Evolutionary conservation across 768 basidiomycete species (phyloP).

Genomic region (Suillus lakei): DNA sequence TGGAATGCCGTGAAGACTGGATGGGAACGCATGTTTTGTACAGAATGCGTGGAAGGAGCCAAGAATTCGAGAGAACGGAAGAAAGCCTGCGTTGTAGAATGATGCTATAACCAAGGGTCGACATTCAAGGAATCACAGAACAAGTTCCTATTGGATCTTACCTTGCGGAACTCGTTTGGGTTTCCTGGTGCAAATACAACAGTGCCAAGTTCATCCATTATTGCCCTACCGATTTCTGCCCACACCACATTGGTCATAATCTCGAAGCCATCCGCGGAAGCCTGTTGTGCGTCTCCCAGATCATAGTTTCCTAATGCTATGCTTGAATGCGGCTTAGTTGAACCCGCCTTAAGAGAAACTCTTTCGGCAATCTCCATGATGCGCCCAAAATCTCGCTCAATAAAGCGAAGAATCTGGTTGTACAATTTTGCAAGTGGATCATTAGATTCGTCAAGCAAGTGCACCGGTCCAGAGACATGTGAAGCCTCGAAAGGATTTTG

Average conservation of each 20-base stretch:
- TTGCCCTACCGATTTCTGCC: constrained; percentile 78
- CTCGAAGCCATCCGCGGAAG: constrained; percentile 59
- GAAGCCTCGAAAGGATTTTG: constrained; percentile 43
- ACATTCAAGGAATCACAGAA: neutral
- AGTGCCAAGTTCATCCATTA: constrained; percentile 84
- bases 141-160: constrained; percentile 28
- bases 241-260: constrained; percentile 90
- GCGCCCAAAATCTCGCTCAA: constrained; percentile 72
- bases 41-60: constrained; percentile 73
- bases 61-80: constrained; percentile 81
- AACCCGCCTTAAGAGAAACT: constrained; percentile 54
- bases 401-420: constrained; percentile 80
- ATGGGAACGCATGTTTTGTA: constrained; percentile 75
- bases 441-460: constrained; percentile 66
- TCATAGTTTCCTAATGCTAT: constrained; percentile 5
- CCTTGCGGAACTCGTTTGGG: constrained; percentile 89
- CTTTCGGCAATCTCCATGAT: constrained; percentile 82
- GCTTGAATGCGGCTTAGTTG: constrained; percentile 25
- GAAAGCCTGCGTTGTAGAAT: constrained; percentile 83
- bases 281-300: constrained; percentile 12
- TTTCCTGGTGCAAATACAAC: constrained; percentile 90
- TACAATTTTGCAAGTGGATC: constrained; percentile 78
- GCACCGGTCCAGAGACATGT: constrained; percentile 40
- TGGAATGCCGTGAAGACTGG: constrained; percentile 75
- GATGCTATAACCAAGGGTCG: constrained; percentile 58